Base-by-base conservation (phyloP, 208 protist species). In the Histomonas meleagridis region DNA sequence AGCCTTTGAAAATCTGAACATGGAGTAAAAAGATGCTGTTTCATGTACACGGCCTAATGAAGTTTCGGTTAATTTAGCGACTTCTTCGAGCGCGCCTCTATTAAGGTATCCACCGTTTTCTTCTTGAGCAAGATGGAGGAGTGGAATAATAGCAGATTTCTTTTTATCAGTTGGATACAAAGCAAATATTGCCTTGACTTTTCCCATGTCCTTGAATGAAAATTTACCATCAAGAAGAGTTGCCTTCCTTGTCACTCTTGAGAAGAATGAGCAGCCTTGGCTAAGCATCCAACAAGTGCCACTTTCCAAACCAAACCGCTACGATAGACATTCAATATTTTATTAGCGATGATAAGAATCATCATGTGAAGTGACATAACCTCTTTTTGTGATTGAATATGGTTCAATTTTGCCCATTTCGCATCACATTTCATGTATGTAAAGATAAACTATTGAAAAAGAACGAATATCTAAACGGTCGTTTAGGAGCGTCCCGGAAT, bases 11-110 rank as follows among this genome's bases (percentile, higher is more conserved):
- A 86, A 86, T 18, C 76, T 40, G 76, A 57, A 86, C 76, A 86
- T 86, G 0, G 76, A 86, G 55, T 86, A 86, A 38, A 86, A 86
- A 18, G 40, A 43, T 53, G 76, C 76, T 55, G 76, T 86, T 48
- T 86, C 76, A 28, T 86, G 76, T 4, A 86, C 46, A 49, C 76
- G 76, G 32, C 76, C 76, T 21, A n/a, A 12, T 55, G 40, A 23
- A 55, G 46, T 18, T 14, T n/a, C 76, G 38, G 46, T 48, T 1
- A 86, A 51, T 48, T 86, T 86, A 26, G 76, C 0, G 32, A 86
- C 38, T 2, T 7, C 76, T 7, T 51, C 1, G 46, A 86, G 23
- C 9, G 55, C 76, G 7, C 76, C 76, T 32, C 40, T 32, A 51
- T 43, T 86, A 21, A 86, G 23, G 76, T 46, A 86, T 14, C 76